Evolutionary conservation across 306 rosid genomes (phyloP).

Genomic region (cucumber (Cucumis sativus)): Cucumber_9930_V3 NC_026656.2:669001-669500

Average conservation of each 20-base stretch:
- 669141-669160: constrained; percentile 2
- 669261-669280: neutral
- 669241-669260: neutral
- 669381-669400: neutral
- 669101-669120: neutral
- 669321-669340: neutral
- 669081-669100: neutral
- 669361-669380: neutral
- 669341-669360: neutral
- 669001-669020: no score
- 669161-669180: constrained; percentile 1
- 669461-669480: neutral
- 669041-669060: neutral
- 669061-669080: no score
- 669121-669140: neutral
- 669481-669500: neutral
- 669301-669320: neutral
- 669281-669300: neutral
- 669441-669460: neutral
- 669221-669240: neutral
- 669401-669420: neutral
- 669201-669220: neutral
- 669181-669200: constrained; percentile 1
- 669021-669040: no score
- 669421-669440: neutral